phyloP scores from a whole-genome alignment of 2,329 filamentous ascomycete species.

The Bipolaris zeicola region DNA sequence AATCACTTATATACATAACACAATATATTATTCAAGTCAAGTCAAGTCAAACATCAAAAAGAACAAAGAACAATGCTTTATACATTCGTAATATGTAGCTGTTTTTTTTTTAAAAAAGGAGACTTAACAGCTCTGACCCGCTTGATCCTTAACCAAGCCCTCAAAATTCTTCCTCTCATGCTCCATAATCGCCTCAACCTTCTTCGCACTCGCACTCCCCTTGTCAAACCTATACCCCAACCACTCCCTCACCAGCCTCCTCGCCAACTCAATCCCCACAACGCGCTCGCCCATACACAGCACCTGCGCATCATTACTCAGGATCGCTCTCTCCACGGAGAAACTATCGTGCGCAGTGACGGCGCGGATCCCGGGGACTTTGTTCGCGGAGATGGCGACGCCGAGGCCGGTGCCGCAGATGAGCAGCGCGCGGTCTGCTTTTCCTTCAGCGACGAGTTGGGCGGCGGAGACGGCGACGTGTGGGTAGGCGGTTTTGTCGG shows the following conservation, averaged over 20 bases:
- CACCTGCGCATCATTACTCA: constrained; percentile 87
- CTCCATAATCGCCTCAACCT: constrained; percentile 59
- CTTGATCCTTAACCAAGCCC: constrained; percentile 25
- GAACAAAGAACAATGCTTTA: too few species aligned
- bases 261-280: constrained; percentile 78
- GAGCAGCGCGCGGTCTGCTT: constrained; percentile 76
- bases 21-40: too few species aligned
- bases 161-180: constrained; percentile 51
- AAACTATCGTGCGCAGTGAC: constrained; percentile 89
- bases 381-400: constrained; percentile 88
- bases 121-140: constrained; percentile 1
- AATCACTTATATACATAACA: too few species aligned
- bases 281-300: constrained; percentile 86
- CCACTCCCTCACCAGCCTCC: constrained; percentile 80
- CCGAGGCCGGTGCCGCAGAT: constrained; percentile 88
- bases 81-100: too few species aligned
- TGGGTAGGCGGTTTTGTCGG: constrained; percentile 82
- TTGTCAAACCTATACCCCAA: constrained; percentile 81
- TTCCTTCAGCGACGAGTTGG: constrained; percentile 64
- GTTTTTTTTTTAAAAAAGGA: too few species aligned
- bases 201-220: constrained; percentile 64
- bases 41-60: background rate
- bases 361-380: constrained; percentile 81
- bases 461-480: constrained; percentile 77
- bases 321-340: constrained; percentile 76